Evolutionary conservation across 1,139 yeast genomes (phyloP), one percentile per base, ranked within the genome.

Genomic region (Candida dubliniensis): DNA sequence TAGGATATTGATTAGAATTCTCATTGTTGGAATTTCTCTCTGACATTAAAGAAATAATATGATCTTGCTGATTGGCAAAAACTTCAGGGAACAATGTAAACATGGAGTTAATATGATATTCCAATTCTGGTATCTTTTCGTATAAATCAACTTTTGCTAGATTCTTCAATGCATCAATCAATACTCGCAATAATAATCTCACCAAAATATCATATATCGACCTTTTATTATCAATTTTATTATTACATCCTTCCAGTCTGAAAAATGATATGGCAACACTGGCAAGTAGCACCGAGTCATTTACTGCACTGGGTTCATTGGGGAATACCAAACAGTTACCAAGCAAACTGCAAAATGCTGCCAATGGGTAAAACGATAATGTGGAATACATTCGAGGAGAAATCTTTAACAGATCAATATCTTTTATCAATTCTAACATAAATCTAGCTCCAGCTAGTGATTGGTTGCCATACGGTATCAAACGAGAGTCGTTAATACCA

Each of bases 401-500:
- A 11, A 38, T 32, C 6, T 32, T 10, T 14, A 25, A 38, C 18
- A 31, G 13, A 3, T 25, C 12, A 7, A 66, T 32, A 25, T 52
- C 55, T 5, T 47, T 52, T 2, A 57, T 54, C 24, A 66, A 47
- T 34, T 56, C 57, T 13, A 71, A 49, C 4, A 70, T 61, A 3
- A 70, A 64, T 44, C 74, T 55, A 2, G 74, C 66, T 34, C 71
- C 59, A 34, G 63, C 60, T 12, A 64, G 46, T 1, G 66, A 60
- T 30, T 63, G 44, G 30, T 57, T 55, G 11, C 72, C 52, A 44
- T 59, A 57, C 18, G 46, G 52, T 1, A 51, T 32, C 27, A 52
- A 50, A 24, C 58, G 55, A 5, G 42, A 44, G 23, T 53, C 49
- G 31, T 54, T 50, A 11, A 56, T 54, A n/a, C 49, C 50, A 31